Conservation (phyloP, 2,329 filamentous ascomycete species). For the Aspergillus chevalieri region DNA sequence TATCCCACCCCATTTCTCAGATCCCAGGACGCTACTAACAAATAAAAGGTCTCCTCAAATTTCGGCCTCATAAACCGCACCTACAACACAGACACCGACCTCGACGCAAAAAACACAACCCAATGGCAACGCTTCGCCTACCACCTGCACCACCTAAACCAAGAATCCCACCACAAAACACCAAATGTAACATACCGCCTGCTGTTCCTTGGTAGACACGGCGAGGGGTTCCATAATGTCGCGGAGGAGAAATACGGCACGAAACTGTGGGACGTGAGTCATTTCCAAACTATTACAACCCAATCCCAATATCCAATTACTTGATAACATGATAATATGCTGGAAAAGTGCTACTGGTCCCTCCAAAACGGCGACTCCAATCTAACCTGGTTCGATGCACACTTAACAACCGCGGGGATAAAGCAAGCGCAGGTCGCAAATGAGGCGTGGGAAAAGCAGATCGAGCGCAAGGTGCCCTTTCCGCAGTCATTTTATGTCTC, state of each 20-base stretch:
- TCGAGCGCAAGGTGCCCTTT: conserved; percentile 44
- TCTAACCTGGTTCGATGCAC: conserved; percentile 53
- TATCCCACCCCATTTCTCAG: conserved; percentile 12
- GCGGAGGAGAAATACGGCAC: conserved; percentile 55
- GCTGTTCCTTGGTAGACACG: conserved; percentile 55
- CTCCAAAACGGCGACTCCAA: conserved; percentile 52
- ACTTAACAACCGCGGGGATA: conserved; percentile 48
- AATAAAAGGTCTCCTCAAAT: conserved; percentile 31
- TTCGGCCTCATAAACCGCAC: conserved; percentile 46
- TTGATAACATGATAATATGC: not conserved
- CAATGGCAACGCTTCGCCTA: conserved; percentile 52
- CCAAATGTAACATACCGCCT: conserved; percentile 46
- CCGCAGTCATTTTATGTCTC: conserved; percentile 54
- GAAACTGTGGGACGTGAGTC: conserved; percentile 52
- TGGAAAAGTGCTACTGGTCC: conserved; percentile 52
- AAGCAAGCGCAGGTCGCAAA: conserved; percentile 44
- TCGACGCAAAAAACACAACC: conserved; percentile 32
- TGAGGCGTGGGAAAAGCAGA: conserved; percentile 45
- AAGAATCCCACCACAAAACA: conserved; percentile 16
- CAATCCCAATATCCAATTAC: no score
- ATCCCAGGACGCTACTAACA: not conserved
- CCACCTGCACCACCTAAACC: conserved; percentile 44
- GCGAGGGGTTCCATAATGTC: conserved; percentile 57
- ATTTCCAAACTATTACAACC: conserved; percentile 1
- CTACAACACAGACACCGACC: conserved; percentile 37